phyloP scores from a whole-genome alignment of 768 basidiomycete species.

The Galerina marginata region DNA sequence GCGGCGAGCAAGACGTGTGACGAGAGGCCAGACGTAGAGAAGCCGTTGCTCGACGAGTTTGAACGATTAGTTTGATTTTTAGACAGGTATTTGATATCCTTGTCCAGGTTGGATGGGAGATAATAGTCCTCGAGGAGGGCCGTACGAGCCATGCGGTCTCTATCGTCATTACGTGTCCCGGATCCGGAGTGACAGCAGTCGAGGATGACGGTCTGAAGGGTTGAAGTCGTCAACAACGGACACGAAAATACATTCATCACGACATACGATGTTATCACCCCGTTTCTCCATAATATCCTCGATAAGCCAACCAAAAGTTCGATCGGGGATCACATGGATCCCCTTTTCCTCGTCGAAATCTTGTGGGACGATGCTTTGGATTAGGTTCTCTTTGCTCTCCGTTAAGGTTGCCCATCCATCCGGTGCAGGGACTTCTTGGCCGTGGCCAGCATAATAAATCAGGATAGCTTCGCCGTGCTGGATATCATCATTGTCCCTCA shows the following conservation, averaged over 20 bases:
- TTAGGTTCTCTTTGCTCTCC: background rate
- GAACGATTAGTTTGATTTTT: background rate
- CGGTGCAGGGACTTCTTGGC: background rate
- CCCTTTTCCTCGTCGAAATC: background rate
- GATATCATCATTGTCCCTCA: background rate
- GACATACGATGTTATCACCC: background rate
- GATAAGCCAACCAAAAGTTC: background rate
- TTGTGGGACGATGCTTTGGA: constrained; percentile 7
- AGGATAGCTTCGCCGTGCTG: background rate
- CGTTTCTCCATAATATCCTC: background rate
- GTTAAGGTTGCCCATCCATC: background rate
- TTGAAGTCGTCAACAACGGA: background rate
- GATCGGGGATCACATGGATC: background rate
- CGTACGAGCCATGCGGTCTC: background rate
- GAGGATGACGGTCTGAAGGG: constrained; percentile 13
- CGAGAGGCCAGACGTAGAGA: background rate
- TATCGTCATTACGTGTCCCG: constrained; percentile 8
- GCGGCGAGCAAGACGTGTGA: background rate
- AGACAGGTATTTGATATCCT: background rate
- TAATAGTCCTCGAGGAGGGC: background rate
- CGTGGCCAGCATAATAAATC: constrained; percentile 12
- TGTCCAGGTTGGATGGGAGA: background rate
- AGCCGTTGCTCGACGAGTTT: background rate
- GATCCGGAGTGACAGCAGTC: constrained; percentile 21
- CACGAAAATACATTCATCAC: background rate